Evolutionary conservation across 208 protist species (phyloP).

Genomic region (Leishmania guyanensis): DNA sequence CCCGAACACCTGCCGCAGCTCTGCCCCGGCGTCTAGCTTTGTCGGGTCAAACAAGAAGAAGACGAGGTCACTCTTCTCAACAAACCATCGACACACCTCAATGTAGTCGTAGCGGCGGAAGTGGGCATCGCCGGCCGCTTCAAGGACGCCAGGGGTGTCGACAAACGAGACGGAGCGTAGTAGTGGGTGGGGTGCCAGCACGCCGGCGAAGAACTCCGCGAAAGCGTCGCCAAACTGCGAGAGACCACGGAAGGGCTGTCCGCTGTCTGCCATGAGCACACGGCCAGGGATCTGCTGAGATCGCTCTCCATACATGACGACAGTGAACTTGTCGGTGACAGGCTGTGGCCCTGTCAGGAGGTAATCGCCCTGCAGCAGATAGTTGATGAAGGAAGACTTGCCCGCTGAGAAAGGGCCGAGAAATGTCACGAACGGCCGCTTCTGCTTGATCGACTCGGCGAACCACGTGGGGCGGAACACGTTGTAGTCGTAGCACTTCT

Average conservation of each 20-base stretch:
- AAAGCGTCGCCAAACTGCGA: slow-evolving; percentile 88
- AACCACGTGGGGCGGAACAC: slow-evolving; percentile 69
- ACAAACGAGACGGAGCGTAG: slow-evolving; percentile 94
- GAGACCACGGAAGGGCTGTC: slow-evolving; percentile 91
- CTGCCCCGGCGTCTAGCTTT: slow-evolving; percentile 94
- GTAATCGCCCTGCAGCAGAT: slow-evolving; percentile 83
- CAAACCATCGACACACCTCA: slow-evolving; percentile 93
- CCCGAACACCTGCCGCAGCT: slow-evolving; percentile 76
- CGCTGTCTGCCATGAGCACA: slow-evolving; percentile 81
- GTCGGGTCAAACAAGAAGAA: slow-evolving; percentile 98
- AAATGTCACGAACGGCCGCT: slow-evolving; percentile 83
- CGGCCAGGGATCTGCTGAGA: slow-evolving; percentile 85
- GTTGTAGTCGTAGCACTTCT: slow-evolving; percentile 72
- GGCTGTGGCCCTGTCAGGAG: slow-evolving; percentile 94
- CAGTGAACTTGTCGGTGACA: slow-evolving; percentile 94
- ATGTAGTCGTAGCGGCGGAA: slow-evolving; percentile 75
- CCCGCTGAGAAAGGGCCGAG: slow-evolving; percentile 90
- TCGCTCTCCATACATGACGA: slow-evolving; percentile 92
- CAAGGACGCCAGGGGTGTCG: slow-evolving; percentile 97
- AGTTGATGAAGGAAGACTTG: slow-evolving; percentile 96
- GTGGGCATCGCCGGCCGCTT: slow-evolving; percentile 85
- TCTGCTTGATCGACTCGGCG: slow-evolving; percentile 70
- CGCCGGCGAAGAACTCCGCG: slow-evolving; percentile 84
- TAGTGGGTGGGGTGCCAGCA: slow-evolving; percentile 80
- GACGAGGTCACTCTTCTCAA: slow-evolving; percentile 94